A percentile compares a stretch with the other conserved stretches of the same genome.
phyloP scores from a whole-genome alignment of 1,284 basidiomycete species.

The Stygiomarasmius scandens region DNA sequence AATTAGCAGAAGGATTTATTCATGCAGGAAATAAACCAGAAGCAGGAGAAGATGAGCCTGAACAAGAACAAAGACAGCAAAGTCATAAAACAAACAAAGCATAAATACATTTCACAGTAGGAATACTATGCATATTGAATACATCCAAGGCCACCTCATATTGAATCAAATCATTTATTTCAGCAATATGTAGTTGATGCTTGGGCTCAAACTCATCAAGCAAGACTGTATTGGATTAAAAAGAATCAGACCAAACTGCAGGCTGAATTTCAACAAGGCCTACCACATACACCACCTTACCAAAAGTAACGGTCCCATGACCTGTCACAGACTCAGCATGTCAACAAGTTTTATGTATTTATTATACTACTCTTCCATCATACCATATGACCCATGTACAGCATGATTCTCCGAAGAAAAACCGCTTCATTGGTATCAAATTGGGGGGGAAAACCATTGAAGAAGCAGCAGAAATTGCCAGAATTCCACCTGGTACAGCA shows the following conservation, averaged over 20 bases:
- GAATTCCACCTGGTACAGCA: constrained; percentile 2
- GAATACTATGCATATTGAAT: too few relatives aligned
- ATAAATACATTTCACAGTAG: too few relatives aligned
- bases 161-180: too few relatives aligned
- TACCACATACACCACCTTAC: too few relatives aligned
- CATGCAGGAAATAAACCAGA: too few relatives aligned
- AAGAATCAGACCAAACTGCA: constrained; percentile 41
- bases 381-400: background rate
- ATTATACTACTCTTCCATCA: background rate
- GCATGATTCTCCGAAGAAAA: constrained; percentile 6
- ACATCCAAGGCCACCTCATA: too few relatives aligned
- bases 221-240: constrained; percentile 28
- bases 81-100: too few relatives aligned
- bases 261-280: too few relatives aligned
- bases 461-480: background rate
- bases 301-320: background rate
- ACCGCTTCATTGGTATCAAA: background rate
- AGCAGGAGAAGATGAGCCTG: background rate
- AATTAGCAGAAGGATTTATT: too few relatives aligned
- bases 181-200: constrained; percentile 42
- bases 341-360: background rate
- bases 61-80: constrained; percentile 32
- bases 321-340: background rate
- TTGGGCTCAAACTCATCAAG: constrained; percentile 36
- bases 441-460: background rate